A percentile compares a stretch with the other conserved stretches of the same genome.
Evolutionary conservation across 176 grass and related monocot species (phyloP).

Genomic region (Aegilops speltoides): DNA sequence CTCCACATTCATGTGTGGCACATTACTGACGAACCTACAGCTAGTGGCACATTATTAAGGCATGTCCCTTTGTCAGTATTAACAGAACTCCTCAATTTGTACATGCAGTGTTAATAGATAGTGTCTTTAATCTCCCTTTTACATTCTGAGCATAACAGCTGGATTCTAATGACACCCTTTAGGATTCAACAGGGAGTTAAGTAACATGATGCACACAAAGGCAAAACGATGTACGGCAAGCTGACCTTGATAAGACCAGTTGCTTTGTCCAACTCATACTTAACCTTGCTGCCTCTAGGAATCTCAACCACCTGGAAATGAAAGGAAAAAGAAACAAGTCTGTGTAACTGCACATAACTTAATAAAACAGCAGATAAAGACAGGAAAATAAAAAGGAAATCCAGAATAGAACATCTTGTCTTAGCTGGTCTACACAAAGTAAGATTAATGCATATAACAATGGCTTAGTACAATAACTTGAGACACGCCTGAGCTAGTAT

Average conservation of each 20-base stretch:
- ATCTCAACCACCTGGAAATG: constrained; percentile 84
- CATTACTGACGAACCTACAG: not conserved
- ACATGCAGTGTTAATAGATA: not conserved
- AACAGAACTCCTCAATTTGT: not conserved
- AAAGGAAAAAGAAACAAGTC: not conserved
- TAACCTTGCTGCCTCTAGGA: constrained; percentile 93
- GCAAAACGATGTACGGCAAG: not conserved
- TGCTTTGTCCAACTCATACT: constrained; percentile 88
- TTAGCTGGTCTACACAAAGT: not conserved
- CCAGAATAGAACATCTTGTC: not conserved
- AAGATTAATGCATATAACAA: not conserved
- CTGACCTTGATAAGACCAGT: constrained; percentile 92
- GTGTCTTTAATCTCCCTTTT: not conserved
- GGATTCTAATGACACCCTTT: not conserved
- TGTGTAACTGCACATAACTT: constrained; percentile 6
- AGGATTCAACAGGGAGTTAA: not conserved
- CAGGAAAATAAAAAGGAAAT: not conserved
- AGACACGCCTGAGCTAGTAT: not conserved
- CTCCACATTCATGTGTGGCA: not conserved
- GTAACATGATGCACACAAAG: not conserved
- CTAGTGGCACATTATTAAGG: not conserved
- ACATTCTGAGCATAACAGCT: not conserved
- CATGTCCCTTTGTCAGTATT: not conserved
- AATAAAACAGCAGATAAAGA: constrained; percentile 13
- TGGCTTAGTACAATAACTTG: not conserved